A percentile compares a stretch with the other conserved stretches of the same genome.
Evolutionary conservation across 2,329 filamentous ascomycete species (phyloP).

Genomic region (Pyricularia sp.): DNA sequence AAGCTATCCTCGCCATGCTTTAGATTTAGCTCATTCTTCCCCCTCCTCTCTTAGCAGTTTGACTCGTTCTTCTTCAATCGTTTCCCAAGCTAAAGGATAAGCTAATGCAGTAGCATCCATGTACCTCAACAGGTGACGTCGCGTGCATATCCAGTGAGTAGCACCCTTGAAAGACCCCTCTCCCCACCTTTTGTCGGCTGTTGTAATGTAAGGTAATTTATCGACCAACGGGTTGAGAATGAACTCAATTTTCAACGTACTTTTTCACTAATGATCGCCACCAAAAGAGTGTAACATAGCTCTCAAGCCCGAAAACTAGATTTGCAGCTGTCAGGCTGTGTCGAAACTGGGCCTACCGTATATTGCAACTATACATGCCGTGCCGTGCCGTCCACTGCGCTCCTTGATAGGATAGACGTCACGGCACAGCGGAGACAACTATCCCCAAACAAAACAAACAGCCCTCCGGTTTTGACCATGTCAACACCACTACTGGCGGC

Average conservation of each 20-base stretch:
- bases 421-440: neutral
- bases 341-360: neutral
- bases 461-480: neutral
- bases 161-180: conserved; percentile 1
- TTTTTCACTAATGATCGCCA: neutral
- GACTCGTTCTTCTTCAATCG: neutral
- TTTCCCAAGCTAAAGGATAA: neutral
- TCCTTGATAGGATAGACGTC: neutral
- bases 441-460: neutral
- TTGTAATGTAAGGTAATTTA: neutral
- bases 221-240: neutral
- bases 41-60: neutral
- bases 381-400: neutral
- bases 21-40: neutral
- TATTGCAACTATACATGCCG: neutral
- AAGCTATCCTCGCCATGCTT: neutral
- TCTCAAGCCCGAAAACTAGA: neutral
- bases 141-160: neutral
- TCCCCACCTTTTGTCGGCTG: neutral
- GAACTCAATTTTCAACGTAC: neutral
- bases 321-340: neutral
- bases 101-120: neutral
- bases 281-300: neutral
- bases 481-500: conserved; percentile 10
- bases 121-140: neutral